Percentiles rank a stretch among this genome's conserved stretches.
phyloP scores from a whole-genome alignment of 1,284 basidiomycete species.

The Pseudozyma sp. region DNA sequence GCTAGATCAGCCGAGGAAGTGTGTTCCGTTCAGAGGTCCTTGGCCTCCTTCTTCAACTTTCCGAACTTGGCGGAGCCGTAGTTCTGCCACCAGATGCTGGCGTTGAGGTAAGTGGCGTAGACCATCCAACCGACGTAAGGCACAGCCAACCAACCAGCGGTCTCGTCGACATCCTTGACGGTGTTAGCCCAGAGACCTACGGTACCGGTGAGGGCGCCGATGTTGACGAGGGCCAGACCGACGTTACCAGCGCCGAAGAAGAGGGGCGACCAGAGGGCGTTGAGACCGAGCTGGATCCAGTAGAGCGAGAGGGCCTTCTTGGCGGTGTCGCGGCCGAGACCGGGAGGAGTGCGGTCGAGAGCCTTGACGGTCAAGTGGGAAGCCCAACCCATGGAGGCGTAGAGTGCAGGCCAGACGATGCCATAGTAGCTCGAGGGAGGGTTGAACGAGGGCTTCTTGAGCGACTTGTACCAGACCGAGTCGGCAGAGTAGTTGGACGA shows the following conservation, averaged over 20 bases:
- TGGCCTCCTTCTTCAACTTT: conserved; percentile 54
- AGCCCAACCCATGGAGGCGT: conserved; percentile 77
- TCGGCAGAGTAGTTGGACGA: conserved; percentile 52
- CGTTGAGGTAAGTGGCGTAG: conserved; percentile 80
- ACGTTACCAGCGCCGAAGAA: conserved; percentile 74
- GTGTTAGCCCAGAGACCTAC: conserved; percentile 71
- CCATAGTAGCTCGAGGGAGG: conserved; percentile 51
- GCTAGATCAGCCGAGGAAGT: background rate
- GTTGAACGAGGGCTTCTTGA: conserved; percentile 57
- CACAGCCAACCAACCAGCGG: conserved; percentile 43
- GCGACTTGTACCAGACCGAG: conserved; percentile 57
- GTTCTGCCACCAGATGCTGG: conserved; percentile 73
- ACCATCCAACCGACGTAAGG: conserved; percentile 72
- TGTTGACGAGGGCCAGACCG: conserved; percentile 74
- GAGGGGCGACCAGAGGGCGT: conserved; percentile 77
- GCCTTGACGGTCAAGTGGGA: conserved; percentile 73
- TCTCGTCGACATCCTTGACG: conserved; percentile 65
- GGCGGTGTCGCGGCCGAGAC: conserved; percentile 71
- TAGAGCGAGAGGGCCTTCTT: conserved; percentile 76
- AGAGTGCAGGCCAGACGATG: conserved; percentile 74
- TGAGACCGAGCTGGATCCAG: conserved; percentile 78
- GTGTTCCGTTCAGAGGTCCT: conserved; percentile 36
- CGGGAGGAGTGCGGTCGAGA: conserved; percentile 61
- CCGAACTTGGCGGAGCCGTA: conserved; percentile 49
- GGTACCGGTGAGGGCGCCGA: conserved; percentile 74